These are phyloP conservation scores for Geosiphon pyriformis DNA, from an alignment of 192 early-diverging fungal species.

Conservation along the genomic window DNA sequence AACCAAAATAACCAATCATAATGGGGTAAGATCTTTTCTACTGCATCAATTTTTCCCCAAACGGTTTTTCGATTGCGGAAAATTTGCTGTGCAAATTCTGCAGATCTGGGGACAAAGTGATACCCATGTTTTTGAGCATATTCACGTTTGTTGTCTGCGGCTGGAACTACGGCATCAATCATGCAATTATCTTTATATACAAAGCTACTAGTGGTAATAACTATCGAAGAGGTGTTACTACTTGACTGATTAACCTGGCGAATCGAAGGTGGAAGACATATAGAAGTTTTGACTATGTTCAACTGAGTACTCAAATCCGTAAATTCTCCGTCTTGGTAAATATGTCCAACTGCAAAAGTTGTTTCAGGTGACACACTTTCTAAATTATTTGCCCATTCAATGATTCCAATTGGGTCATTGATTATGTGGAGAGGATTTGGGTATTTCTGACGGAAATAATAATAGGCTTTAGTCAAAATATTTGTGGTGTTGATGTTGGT, in stretches of 20 bases:
- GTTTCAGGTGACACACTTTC: conserved; percentile 33
- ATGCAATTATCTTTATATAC: conserved; percentile 52
- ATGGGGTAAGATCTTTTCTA: conserved; percentile 51
- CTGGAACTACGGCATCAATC: conserved; percentile 38
- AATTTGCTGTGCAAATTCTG: conserved; percentile 51
- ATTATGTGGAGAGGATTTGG: background rate
- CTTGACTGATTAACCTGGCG: conserved; percentile 7
- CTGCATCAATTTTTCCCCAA: conserved; percentile 53
- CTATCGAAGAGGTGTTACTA: conserved; percentile 30
- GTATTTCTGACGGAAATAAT: background rate
- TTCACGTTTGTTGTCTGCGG: conserved; percentile 47
- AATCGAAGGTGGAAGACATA: conserved; percentile 24
- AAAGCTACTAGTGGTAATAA: conserved; percentile 48
- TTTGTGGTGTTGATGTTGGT: conserved; percentile 23
- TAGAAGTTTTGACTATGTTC: conserved; percentile 22
- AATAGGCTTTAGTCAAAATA: conserved; percentile 25
- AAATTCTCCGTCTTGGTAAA: conserved; percentile 46
- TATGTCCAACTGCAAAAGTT: conserved; percentile 32
- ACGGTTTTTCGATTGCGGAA: conserved; percentile 44
- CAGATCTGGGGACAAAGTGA: conserved; percentile 48
- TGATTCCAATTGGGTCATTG: conserved; percentile 17
- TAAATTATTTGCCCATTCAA: conserved; percentile 45
- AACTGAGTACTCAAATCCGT: conserved; percentile 31
- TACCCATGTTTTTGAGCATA: conserved; percentile 49
- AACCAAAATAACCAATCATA: conserved; percentile 61